Evolutionary conservation across 2,329 filamentous ascomycete genomes (phyloP).

Genomic region (Aaosphaeria pasadenensis): DNA sequence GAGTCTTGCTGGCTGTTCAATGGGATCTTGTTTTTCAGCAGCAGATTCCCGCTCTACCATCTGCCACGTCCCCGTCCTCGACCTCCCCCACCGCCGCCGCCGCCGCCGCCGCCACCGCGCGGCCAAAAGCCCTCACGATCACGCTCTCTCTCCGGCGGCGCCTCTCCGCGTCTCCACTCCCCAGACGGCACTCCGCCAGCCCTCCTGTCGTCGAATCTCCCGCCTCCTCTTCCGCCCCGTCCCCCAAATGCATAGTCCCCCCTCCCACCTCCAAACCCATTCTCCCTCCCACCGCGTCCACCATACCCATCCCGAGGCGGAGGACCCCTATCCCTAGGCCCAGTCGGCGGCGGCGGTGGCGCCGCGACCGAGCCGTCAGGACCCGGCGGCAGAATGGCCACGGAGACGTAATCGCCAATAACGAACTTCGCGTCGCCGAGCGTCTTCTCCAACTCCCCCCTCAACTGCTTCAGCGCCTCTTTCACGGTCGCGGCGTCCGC

Average conservation of each 20-base stretch:
- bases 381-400: slow-evolving; percentile 73
- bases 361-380: slow-evolving; percentile 69
- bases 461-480: slow-evolving; percentile 43
- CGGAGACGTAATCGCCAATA: slow-evolving; percentile 84
- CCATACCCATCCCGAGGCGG: slow-evolving; percentile 21
- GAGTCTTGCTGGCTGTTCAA: no score
- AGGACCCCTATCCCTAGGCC: slow-evolving; percentile 33
- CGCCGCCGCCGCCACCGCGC: slow-evolving; percentile 35
- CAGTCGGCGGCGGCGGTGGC: slow-evolving; percentile 45
- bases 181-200: slow-evolving; percentile 50
- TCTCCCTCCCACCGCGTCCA: slow-evolving; percentile 23
- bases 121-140: slow-evolving; percentile 10
- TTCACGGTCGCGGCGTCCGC: slow-evolving; percentile 11
- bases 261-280: slow-evolving; percentile 33
- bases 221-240: slow-evolving; percentile 36
- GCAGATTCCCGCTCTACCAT: slow-evolving; percentile 14
- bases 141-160: slow-evolving; percentile 50
- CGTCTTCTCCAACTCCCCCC: slow-evolving; percentile 67
- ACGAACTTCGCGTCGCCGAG: slow-evolving; percentile 77
- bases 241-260: slow-evolving; percentile 34
- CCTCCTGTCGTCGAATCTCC: slow-evolving; percentile 35
- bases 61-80: slow-evolving; percentile 26
- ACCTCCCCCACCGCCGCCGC: slow-evolving; percentile 33
- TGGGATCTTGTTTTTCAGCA: no score
- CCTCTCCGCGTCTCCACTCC: slow-evolving; percentile 67